Conservation (phyloP, 257 asterid genomes). For the Knoxia roxburghii region DNA sequence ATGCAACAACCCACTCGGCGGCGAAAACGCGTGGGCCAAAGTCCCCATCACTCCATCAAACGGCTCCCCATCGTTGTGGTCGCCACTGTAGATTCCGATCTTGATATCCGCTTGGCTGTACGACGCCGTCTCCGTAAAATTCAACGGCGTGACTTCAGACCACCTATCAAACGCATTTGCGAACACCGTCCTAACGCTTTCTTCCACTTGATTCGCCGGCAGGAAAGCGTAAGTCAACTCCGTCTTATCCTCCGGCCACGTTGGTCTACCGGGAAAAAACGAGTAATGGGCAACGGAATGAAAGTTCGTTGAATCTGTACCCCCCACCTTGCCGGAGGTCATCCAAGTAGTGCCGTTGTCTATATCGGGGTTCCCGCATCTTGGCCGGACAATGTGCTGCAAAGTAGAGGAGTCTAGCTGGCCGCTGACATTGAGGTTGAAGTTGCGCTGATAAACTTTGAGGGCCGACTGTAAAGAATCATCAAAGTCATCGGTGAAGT, state of each 20-base stretch:
- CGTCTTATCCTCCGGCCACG: slow-evolving; percentile 49
- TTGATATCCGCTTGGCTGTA: slow-evolving; percentile 43
- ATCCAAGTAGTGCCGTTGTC: slow-evolving; percentile 57
- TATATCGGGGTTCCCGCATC: slow-evolving; percentile 77
- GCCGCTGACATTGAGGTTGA: slow-evolving; percentile 66
- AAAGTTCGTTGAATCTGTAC: not conserved
- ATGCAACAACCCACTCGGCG: slow-evolving; percentile 65
- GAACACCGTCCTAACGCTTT: slow-evolving; percentile 31
- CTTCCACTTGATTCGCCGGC: slow-evolving; percentile 40
- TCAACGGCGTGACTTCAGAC: slow-evolving; percentile 76
- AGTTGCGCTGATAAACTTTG: slow-evolving; percentile 58
- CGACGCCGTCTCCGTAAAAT: slow-evolving; percentile 41
- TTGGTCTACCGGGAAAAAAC: slow-evolving; percentile 65
- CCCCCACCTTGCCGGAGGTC: slow-evolving; percentile 29
- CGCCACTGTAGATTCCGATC: slow-evolving; percentile 61
- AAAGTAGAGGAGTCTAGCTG: slow-evolving; percentile 46
- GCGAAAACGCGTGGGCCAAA: slow-evolving; percentile 85
- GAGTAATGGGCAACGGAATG: slow-evolving; percentile 62
- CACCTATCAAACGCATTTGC: slow-evolving; percentile 70
- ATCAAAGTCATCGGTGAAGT: slow-evolving; percentile 67
- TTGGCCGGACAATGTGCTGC: slow-evolving; percentile 43
- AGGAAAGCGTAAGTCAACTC: slow-evolving; percentile 55
- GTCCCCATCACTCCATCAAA: slow-evolving; percentile 85
- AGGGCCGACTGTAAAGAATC: slow-evolving; percentile 48
- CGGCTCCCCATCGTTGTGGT: slow-evolving; percentile 88